Conservation (phyloP, 2,329 filamentous ascomycete species). For the Spiromastix sp. region DNA sequence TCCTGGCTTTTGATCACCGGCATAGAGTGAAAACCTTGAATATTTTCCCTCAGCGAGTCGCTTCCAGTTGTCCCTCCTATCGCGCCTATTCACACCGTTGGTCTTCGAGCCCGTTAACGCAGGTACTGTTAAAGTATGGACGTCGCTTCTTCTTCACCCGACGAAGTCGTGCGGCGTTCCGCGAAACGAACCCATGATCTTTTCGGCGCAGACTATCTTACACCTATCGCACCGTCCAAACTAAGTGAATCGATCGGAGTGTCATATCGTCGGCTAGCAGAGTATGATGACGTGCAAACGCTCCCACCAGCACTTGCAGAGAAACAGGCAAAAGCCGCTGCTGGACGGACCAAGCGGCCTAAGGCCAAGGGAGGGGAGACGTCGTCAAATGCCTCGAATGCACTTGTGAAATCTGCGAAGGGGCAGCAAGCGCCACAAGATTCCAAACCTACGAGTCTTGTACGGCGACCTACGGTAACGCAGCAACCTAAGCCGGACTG, state of each 20-base stretch:
- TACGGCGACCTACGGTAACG: conserved; percentile 51
- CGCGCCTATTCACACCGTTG: too few relatives aligned
- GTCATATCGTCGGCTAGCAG: conserved; percentile 40
- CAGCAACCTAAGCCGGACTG: conserved; percentile 74
- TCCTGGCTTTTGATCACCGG: too few relatives aligned
- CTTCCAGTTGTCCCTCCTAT: too few relatives aligned
- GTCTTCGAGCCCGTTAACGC: too few relatives aligned
- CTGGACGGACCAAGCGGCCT: conserved; percentile 52
- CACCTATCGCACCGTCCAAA: conserved; percentile 32
- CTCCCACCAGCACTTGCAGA: conserved; percentile 69
- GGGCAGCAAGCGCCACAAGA: conserved; percentile 24
- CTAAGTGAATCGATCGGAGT: conserved; percentile 31
- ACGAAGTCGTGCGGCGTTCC: conserved; percentile 31
- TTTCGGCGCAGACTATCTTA: conserved; percentile 37
- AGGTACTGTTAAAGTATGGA: conserved; percentile 27
- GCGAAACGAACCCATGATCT: conserved; percentile 37
- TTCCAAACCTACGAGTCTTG: conserved; percentile 48
- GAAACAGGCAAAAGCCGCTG: conserved; percentile 61
- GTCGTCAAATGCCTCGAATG: conserved; percentile 46
- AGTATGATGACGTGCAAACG: conserved; percentile 69
- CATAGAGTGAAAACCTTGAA: too few relatives aligned
- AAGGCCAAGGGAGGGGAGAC: conserved; percentile 46
- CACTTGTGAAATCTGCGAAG: conserved; percentile 37
- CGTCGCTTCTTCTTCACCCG: conserved; percentile 11
- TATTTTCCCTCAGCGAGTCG: too few relatives aligned